phyloP scores from a whole-genome alignment of 352 stramenopile species.

The Globisporangium iwayamae region DNA sequence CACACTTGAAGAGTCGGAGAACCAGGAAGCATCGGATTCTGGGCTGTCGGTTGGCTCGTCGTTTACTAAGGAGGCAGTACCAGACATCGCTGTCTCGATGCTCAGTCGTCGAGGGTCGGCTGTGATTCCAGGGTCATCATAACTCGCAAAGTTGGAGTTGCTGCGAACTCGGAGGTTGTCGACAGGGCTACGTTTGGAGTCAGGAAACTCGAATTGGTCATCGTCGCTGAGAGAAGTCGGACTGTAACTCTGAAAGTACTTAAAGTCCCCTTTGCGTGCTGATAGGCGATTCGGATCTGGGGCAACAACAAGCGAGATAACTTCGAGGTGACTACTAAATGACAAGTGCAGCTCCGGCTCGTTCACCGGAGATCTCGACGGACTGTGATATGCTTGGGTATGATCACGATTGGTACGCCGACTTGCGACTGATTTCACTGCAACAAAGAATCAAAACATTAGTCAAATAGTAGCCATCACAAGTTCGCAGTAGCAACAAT shows the following conservation, averaged over 20 bases:
- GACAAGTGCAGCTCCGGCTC: not conserved
- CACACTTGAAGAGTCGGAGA: slow-evolving; percentile 24
- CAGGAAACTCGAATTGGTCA: not conserved
- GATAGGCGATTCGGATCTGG: not conserved
- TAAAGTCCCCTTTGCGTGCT: not conserved
- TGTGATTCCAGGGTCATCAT: slow-evolving; percentile 1
- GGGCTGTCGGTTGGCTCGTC: slow-evolving; percentile 22
- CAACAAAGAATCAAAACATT: not conserved
- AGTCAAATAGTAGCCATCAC: too few relatives aligned
- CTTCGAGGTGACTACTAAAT: not conserved
- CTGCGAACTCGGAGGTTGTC: not conserved
- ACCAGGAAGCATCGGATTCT: slow-evolving; percentile 17
- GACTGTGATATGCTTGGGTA: not conserved
- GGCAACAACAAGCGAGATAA: not conserved
- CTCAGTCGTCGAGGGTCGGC: slow-evolving; percentile 20
- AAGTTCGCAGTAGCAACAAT: not conserved
- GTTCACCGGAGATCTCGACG: slow-evolving; percentile 7
- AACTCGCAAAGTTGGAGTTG: not conserved
- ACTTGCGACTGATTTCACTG: slow-evolving; percentile 11
- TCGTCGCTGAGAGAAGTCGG: not conserved
- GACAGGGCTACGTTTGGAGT: not conserved
- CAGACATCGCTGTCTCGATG: slow-evolving; percentile 29
- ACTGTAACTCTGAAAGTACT: not conserved
- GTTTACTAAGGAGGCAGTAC: slow-evolving; percentile 18
- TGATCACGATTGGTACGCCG: slow-evolving; percentile 7